Evolutionary conservation across 441 rosid genomes (phyloP).

Genomic region (Brassica balearica): DNA sequence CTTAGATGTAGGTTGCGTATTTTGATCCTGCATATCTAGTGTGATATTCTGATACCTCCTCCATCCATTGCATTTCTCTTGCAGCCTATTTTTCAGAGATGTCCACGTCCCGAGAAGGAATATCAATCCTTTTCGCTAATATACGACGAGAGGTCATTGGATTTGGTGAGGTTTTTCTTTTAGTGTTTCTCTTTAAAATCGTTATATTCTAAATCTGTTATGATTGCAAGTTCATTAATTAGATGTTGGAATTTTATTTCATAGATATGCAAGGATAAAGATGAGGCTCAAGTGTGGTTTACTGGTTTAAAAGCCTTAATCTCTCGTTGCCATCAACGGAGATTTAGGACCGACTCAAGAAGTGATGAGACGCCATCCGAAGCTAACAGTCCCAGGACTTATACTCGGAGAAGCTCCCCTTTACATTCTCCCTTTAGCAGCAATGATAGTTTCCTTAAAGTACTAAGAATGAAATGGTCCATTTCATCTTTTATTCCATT

Average conservation of each 20-base stretch:
- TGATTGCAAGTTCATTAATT: constrained; percentile 29
- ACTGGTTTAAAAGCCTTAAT: constrained; percentile 94
- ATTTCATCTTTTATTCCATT: constrained; percentile 6
- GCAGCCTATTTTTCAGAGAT: constrained; percentile 96
- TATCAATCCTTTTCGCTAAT: constrained; percentile 94
- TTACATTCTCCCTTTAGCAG: constrained; percentile 91
- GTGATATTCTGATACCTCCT: constrained; percentile 19
- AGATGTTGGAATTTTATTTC: constrained; percentile 35
- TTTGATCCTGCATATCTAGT: constrained; percentile 13
- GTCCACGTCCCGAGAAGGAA: constrained; percentile 97
- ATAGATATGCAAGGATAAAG: constrained; percentile 94
- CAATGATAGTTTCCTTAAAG: constrained; percentile 85
- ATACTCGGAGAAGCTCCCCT: constrained; percentile 94
- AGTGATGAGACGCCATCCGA: constrained; percentile 93
- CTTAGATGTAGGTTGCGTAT: neutral
- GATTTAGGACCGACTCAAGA: constrained; percentile 84
- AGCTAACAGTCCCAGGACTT: constrained; percentile 89
- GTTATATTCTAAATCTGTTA: constrained; percentile 25
- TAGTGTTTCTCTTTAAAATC: constrained; percentile 17
- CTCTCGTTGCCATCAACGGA: constrained; percentile 72
- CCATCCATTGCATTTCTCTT: constrained; percentile 28
- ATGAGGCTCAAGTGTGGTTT: constrained; percentile 98
- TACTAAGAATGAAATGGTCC: constrained; percentile 41
- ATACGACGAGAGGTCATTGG: constrained; percentile 82
- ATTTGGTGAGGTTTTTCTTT: constrained; percentile 65